Evolutionary conservation across 148 eudicot genomes (phyloP), one percentile per base, ranked within the genome.

Genomic region (Heliamphora exappendiculata): DNA sequence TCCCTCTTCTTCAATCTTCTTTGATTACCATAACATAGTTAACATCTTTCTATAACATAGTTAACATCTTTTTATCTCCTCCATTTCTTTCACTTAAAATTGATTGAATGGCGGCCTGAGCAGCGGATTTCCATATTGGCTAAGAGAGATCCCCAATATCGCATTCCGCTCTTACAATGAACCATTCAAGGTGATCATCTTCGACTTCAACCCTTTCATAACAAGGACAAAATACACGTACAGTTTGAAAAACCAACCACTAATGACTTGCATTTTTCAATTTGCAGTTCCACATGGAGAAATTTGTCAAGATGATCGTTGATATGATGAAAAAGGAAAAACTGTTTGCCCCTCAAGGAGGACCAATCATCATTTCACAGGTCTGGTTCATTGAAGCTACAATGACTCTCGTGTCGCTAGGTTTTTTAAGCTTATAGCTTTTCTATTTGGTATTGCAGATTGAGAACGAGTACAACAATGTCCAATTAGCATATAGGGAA

Each of bases 61-160:
- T n/a, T 17, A 59, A 59, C 19, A 28, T 59, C 33, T 49, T 16
- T 51, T 24, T 1, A 12, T 54, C 41, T 63, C 20, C 28, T 6
- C 17, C 7, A 0, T 58, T 69, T 58, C 9, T 58, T 57, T 39
- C 44, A 17, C 33, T 22, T 4, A 44, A 12, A 59, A 14, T 36
- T 49, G 6, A 55, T 33, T 33, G 26, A 33, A 50, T 2, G 16
- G 74, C 33, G 29, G 49, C 7, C 11, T 79, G 72, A 44, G 63
- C 88, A 93, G 98, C 78, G 98, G 98, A 78, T 86, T 91, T 36
- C 98, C 98, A 31, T 91, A 76, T 62, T 93, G 96, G 98, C 75
- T 93, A 51, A 84, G 84, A 79, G 91, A 87, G 66, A 87, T 88
- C 55, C 87, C 85, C 3, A 67, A 80, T 62, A 89, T 93, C 45